phyloP scores from a whole-genome alignment of 768 basidiomycete genomes.

The Phaeotremella skinneri region DNA sequence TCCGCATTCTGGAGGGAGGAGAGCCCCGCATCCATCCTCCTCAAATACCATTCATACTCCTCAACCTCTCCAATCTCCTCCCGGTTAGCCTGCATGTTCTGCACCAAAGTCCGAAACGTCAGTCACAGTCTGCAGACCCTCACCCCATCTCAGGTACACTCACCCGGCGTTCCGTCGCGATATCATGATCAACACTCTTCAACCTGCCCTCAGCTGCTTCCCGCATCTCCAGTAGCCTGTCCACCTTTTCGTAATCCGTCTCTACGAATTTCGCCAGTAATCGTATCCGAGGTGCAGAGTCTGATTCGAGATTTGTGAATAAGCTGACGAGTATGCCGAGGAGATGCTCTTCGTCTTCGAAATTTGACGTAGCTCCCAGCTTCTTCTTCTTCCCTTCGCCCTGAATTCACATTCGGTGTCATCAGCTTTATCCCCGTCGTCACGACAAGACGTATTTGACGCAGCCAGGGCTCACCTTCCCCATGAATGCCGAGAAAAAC shows the following conservation, averaged over 20 bases:
- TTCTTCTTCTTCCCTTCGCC: conserved; percentile 64
- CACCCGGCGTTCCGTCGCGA: conserved; percentile 69
- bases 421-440: not conserved
- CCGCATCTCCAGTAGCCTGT: conserved; percentile 83
- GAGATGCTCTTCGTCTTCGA: conserved; percentile 80
- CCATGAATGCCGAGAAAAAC: conserved; percentile 88
- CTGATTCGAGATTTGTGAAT: conserved; percentile 83
- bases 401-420: conserved; percentile 12
- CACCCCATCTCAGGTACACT: too few species aligned
- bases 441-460: not conserved
- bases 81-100: conserved; percentile 62
- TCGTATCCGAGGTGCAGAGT: conserved; percentile 75
- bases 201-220: conserved; percentile 67
- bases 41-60: conserved; percentile 78
- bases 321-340: conserved; percentile 89
- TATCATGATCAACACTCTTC: conserved; percentile 62
- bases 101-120: conserved; percentile 4
- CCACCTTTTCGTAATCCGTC: conserved; percentile 85
- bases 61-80: conserved; percentile 63
- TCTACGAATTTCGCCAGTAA: conserved; percentile 93
- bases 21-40: conserved; percentile 78
- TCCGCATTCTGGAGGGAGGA: conserved; percentile 88
- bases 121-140: not conserved
- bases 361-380: conserved; percentile 55
- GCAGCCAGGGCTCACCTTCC: conserved; percentile 64